Evolutionary conservation across 164 flowering plant genomes (phyloP), one percentile per base, ranked within the genome.

Genomic region (Aristolochia fimbriata): DNA sequence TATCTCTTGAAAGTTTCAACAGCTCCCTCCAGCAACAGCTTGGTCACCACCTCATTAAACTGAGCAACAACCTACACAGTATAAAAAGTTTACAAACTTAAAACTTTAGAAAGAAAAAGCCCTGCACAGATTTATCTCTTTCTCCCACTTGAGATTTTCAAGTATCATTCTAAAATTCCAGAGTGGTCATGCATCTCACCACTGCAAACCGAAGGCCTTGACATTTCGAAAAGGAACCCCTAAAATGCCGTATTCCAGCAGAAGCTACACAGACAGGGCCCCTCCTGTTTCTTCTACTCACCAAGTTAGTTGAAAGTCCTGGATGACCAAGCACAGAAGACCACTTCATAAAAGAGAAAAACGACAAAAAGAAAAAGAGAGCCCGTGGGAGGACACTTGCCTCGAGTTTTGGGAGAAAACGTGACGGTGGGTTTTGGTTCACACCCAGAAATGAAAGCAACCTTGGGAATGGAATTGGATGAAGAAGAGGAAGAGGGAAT

Each of bases 1-100:
- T 89, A 84, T 69, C 71, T 85, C 70, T 73, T 80, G 81, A 89
- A 89, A 61, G 97, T 86, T 0, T 78, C 86, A 75, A 92, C 61
- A 63, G 98, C 98, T 62, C 98, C 98, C 62, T 89, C 96, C 73
- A 92, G 68, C 52, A 92, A 79, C 58, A 61, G 83, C 79, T 61
- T 87, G 11, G 98, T 92, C 57, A 92, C 84, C 49, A 92, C 74
- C 80, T 92, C 98, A 71, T 89, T 92, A 62, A 92, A 92, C 58
- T 97, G 77, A 15, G 94, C 96, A 33, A 89, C 91, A 63, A 89
- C 98, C 98, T 50, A 45, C 51, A 14, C 19, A 37, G 16, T 37
- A 47, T 4, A 68, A 23, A 12, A 22, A n/a, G n/a, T n/a, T n/a
- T n/a, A 27, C 45, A 48, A 60, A 49, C 21, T 30, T 16, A 4